Conservation (phyloP, 1,139 yeast species). For the Chernovozyma aurita region DNA sequence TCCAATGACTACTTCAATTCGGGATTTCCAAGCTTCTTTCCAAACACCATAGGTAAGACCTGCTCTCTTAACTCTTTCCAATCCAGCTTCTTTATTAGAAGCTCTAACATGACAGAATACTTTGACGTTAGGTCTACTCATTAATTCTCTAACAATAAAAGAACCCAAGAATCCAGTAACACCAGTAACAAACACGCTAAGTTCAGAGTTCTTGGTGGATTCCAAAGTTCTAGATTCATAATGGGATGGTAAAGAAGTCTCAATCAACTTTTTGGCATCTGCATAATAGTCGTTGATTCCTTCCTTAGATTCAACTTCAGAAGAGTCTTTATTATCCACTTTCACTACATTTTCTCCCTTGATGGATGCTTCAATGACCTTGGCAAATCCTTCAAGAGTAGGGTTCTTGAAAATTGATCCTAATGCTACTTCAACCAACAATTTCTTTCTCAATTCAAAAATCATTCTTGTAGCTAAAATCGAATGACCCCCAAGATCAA, state of each 20-base stretch:
- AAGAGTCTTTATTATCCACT: conserved; percentile 20
- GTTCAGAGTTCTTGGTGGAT: conserved; percentile 25
- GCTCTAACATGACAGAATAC: conserved; percentile 93
- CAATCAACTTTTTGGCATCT: conserved; percentile 63
- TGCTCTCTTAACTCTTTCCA: conserved; percentile 72
- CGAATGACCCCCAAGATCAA: conserved; percentile 97
- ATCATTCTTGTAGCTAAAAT: conserved; percentile 96
- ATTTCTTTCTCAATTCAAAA: conserved; percentile 76
- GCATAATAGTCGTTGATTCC: conserved; percentile 51
- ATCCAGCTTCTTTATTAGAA: conserved; percentile 56
- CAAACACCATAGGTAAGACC: conserved; percentile 84
- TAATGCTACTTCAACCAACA: conserved; percentile 78
- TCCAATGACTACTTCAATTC: conserved; percentile 75
- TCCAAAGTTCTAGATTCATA: conserved; percentile 35
- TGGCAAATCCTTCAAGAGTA: conserved; percentile 74
- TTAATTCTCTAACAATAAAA: conserved; percentile 71
- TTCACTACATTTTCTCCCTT: conserved; percentile 45
- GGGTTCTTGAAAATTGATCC: conserved; percentile 89
- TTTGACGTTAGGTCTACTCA: conserved; percentile 47
- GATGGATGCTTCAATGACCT: conserved; percentile 57
- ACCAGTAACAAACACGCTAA: conserved; percentile 87
- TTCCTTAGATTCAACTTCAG: conserved; percentile 22
- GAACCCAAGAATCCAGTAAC: conserved; percentile 96
- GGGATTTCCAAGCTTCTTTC: conserved; percentile 56
- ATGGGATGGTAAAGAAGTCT: conserved; percentile 2